Percentiles rank a stretch among this genome's conserved stretches.
These are phyloP conservation scores for Jasminum sambac DNA, from an alignment of 257 asterid species.

Conservation along the genomic window DNA sequence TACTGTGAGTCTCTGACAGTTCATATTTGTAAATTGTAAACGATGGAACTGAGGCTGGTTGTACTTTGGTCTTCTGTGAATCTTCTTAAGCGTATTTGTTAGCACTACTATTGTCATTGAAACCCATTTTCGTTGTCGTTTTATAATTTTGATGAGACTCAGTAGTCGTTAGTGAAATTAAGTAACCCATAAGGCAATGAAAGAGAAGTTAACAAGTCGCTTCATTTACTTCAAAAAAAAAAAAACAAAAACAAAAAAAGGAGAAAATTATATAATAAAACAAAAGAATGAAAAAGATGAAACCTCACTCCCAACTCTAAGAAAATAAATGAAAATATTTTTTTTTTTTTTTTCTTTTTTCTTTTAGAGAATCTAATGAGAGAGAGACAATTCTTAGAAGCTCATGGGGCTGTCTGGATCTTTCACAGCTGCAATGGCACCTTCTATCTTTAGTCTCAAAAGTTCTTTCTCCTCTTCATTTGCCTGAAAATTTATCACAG, in stretches of 20 bases:
- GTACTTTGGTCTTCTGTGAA: background rate
- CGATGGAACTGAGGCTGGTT: background rate
- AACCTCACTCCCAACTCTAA: background rate
- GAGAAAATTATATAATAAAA: background rate
- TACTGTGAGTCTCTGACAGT: background rate
- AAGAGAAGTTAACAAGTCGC: background rate
- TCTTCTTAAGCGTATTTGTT: background rate
- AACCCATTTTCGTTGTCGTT: background rate
- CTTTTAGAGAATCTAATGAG: background rate
- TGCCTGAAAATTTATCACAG: constrained; percentile 21
- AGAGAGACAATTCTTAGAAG: background rate
- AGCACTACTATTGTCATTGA: background rate
- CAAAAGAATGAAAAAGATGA: background rate
- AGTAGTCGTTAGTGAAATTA: no score
- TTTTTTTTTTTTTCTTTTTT: no score
- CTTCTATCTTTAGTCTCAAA: constrained; percentile 37
- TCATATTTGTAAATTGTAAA: background rate
- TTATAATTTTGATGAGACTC: no score
- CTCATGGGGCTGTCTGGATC: constrained; percentile 14
- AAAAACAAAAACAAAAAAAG: background rate
- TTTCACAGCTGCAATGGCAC: constrained; percentile 37
- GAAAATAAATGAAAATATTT: background rate
- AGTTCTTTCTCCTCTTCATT: constrained; percentile 32
- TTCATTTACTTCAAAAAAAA: no score
- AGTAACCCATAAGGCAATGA: no score